Conservation (phyloP, 2,329 filamentous ascomycete genomes). For the Alternaria burnsii region DNA sequence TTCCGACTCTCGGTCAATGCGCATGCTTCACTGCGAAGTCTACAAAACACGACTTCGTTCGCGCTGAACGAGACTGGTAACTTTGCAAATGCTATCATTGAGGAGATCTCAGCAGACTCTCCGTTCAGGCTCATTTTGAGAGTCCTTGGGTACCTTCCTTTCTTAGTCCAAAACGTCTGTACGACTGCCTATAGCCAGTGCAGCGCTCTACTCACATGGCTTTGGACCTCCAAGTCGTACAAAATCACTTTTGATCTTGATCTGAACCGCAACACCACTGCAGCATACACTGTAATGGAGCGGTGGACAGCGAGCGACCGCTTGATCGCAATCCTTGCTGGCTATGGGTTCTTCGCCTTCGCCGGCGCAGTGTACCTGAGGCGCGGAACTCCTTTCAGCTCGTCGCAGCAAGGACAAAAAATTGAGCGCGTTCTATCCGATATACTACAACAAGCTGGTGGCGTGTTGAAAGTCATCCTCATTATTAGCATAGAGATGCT, state of each 20-base stretch:
- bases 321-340: slow-evolving; percentile 77
- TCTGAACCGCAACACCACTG: slow-evolving; percentile 30
- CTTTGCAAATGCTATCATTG: slow-evolving; percentile 33
- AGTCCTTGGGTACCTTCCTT: slow-evolving; percentile 28
- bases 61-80: slow-evolving; percentile 44
- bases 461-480: slow-evolving; percentile 95
- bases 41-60: slow-evolving; percentile 48
- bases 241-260: slow-evolving; percentile 49
- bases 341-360: slow-evolving; percentile 80
- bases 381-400: slow-evolving; percentile 73
- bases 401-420: slow-evolving; percentile 61
- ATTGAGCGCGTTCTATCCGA: slow-evolving; percentile 82
- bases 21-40: slow-evolving; percentile 48
- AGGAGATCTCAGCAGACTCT: slow-evolving; percentile 36
- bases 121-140: slow-evolving; percentile 24
- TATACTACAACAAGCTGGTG: slow-evolving; percentile 87
- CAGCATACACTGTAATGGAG: slow-evolving; percentile 44
- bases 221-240: slow-evolving; percentile 48
- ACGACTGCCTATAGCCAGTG: slow-evolving; percentile 19
- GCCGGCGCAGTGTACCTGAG: slow-evolving; percentile 82
- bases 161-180: slow-evolving; percentile 12
- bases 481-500: slow-evolving; percentile 99
- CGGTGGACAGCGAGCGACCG: slow-evolving; percentile 63
- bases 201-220: slow-evolving; percentile 30
- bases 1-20: slow-evolving; percentile 50